A percentile compares a stretch with the other conserved stretches of the same genome.
Evolutionary conservation across 176 grass and related monocot species (phyloP).

Genomic region (Triticum dicoccoides): DNA sequence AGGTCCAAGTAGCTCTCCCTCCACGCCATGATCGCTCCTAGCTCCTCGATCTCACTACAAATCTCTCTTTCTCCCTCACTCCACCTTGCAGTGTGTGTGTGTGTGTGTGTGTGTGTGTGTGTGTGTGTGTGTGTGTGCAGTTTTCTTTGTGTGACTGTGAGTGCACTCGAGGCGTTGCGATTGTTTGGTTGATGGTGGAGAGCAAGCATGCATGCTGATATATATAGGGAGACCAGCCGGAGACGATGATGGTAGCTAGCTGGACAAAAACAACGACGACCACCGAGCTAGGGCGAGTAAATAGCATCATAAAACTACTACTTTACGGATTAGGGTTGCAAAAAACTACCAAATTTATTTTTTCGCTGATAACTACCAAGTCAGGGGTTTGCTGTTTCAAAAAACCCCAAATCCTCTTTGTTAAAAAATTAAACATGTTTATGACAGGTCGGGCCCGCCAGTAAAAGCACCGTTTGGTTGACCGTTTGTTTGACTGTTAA

Average conservation of each 20-base stretch:
- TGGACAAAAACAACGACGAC: neutral
- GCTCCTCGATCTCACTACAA: neutral
- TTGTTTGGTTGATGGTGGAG: neutral
- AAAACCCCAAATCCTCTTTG: too few relatives aligned
- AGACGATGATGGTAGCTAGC: neutral
- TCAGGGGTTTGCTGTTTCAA: too few relatives aligned
- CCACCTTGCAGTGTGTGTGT: neutral
- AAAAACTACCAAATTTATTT: too few relatives aligned
- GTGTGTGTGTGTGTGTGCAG: neutral
- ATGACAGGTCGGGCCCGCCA: too few relatives aligned
- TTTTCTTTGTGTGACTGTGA: neutral
- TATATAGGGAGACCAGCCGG: neutral
- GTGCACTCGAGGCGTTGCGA: neutral
- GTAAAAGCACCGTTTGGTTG: too few relatives aligned
- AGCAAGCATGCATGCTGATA: neutral
- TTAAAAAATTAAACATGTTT: too few relatives aligned
- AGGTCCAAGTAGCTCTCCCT: slow-evolving; percentile 61
- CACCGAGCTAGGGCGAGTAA: neutral
- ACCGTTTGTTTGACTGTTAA: too few relatives aligned
- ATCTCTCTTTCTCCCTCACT: neutral
- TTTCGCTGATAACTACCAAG: too few relatives aligned
- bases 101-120: neutral
- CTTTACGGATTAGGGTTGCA: too few relatives aligned
- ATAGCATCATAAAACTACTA: too few relatives aligned
- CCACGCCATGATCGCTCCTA: slow-evolving; percentile 44